These are phyloP conservation scores for Xylariaceae sp. DNA, from an alignment of 2,329 filamentous ascomycete genomes.

Conservation along the genomic window DNA sequence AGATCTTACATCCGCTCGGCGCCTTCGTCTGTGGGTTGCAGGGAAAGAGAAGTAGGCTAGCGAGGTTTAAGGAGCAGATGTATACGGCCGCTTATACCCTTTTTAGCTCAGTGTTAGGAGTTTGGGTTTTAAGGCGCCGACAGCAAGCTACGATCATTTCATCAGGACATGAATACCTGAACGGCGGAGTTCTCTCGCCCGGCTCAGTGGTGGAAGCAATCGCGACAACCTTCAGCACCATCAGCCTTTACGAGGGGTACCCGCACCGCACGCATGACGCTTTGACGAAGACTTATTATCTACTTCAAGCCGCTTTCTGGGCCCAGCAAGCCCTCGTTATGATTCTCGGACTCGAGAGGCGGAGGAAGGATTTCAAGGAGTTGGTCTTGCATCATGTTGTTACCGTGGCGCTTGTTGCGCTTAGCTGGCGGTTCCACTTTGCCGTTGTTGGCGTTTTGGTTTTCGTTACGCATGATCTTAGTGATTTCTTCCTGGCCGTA, in stretches of 20 bases:
- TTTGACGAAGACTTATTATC: constrained; percentile 69
- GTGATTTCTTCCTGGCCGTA: constrained; percentile 67
- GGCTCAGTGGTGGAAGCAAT: too few species aligned
- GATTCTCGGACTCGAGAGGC: constrained; percentile 65
- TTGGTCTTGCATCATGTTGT: constrained; percentile 70
- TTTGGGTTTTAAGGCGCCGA: constrained; percentile 96
- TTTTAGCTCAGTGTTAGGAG: constrained; percentile 73
- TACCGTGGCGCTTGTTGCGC: constrained; percentile 61
- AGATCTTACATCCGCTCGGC: constrained; percentile 74
- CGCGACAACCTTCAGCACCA: constrained; percentile 74
- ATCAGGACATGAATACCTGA: too few species aligned
- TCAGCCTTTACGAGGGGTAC: constrained; percentile 67
- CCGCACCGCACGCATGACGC: constrained; percentile 64
- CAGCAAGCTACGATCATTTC: too few species aligned
- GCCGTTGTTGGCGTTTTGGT: constrained; percentile 71
- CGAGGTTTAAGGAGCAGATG: constrained; percentile 92
- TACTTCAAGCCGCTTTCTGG: constrained; percentile 73
- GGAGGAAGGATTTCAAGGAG: constrained; percentile 71
- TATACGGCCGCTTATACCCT: constrained; percentile 92
- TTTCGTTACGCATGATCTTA: constrained; percentile 72
- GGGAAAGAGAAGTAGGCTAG: constrained; percentile 69
- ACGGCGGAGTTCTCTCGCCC: too few species aligned
- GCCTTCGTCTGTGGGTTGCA: constrained; percentile 58
- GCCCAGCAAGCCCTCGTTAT: constrained; percentile 69
- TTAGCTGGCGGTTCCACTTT: constrained; percentile 74